Percentiles rank a stretch among this genome's conserved stretches.
These are phyloP conservation scores for Biscogniauxia marginata DNA, from an alignment of 2,329 filamentous ascomycete genomes.

Conservation along the genomic window DNA sequence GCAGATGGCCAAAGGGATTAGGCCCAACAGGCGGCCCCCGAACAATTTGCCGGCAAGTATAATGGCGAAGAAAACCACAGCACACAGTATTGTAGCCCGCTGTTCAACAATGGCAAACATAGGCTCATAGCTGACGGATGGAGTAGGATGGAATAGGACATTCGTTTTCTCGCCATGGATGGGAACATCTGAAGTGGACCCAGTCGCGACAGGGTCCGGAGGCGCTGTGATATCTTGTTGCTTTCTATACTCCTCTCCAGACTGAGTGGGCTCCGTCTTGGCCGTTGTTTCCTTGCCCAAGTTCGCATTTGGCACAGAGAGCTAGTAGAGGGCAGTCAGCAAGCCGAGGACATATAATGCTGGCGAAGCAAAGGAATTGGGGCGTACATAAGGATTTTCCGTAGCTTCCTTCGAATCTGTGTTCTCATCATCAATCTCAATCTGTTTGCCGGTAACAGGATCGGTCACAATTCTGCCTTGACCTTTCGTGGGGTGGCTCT, in stretches of 20 bases:
- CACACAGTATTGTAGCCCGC: conserved; percentile 68
- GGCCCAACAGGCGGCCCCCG: conserved; percentile 72
- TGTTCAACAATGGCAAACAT: conserved; percentile 78
- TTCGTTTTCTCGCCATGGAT: conserved; percentile 97
- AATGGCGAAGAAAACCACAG: conserved; percentile 69
- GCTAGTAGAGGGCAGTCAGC: conserved; percentile 38
- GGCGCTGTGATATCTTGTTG: conserved; percentile 89
- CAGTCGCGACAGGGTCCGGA: conserved; percentile 78
- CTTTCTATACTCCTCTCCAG: conserved; percentile 75
- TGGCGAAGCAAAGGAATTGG: not conserved
- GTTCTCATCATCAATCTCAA: conserved; percentile 81
- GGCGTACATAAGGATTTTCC: conserved; percentile 65
- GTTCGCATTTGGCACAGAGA: conserved; percentile 89
- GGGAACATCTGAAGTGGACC: conserved; percentile 87
- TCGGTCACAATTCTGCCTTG: conserved; percentile 76
- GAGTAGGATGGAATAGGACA: conserved; percentile 91
- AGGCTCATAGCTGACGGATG: conserved; percentile 83
- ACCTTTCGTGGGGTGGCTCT: conserved; percentile 37
- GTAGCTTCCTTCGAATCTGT: conserved; percentile 66
- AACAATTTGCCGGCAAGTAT: conserved; percentile 76
- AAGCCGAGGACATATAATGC: not conserved
- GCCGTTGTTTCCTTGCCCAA: conserved; percentile 72
- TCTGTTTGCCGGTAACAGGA: conserved; percentile 81
- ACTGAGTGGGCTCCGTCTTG: conserved; percentile 68
- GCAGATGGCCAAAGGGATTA: conserved; percentile 71